Evolutionary conservation across 1,284 basidiomycete species (phyloP).

Genomic region (Irpex sp.): DNA sequence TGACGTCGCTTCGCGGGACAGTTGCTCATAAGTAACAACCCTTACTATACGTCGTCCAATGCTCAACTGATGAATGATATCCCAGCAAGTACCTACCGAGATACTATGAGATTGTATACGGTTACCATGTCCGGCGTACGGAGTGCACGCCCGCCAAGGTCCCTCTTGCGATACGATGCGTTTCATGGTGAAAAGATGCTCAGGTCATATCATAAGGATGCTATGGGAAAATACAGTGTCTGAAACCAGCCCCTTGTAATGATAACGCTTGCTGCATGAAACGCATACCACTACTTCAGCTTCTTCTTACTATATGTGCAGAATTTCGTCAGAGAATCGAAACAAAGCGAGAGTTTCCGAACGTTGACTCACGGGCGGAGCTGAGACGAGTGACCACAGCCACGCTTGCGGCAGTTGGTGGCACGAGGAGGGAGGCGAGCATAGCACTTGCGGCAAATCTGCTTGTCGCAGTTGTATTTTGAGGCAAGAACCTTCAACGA

Average conservation of each 20-base stretch:
- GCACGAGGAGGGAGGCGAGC: conserved; percentile 98
- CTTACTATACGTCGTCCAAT: no score
- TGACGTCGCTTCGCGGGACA: no score
- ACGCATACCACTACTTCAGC: conserved; percentile 75
- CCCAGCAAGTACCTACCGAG: no score
- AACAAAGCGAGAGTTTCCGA: background rate
- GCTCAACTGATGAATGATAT: no score
- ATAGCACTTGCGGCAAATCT: conserved; percentile 99
- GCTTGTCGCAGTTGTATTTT: conserved; percentile 98
- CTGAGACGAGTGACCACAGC: conserved; percentile 91
- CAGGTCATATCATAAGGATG: background rate
- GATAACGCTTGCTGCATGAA: conserved; percentile 4
- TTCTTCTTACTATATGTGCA: conserved; percentile 76
- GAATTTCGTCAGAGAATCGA: background rate
- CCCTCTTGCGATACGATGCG: no score
- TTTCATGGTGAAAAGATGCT: no score
- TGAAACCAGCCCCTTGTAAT: background rate
- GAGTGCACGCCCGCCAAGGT: no score
- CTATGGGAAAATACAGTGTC: background rate
- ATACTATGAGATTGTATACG: background rate
- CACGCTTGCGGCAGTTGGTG: conserved; percentile 96
- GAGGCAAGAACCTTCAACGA: conserved; percentile 95
- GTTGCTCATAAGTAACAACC: no score
- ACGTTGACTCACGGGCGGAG: conserved; percentile 77
- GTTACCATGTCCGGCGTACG: background rate